These are phyloP conservation scores for Metschnikowia matae DNA, from an alignment of 805 yeast species.

Conservation along the genomic window DNA sequence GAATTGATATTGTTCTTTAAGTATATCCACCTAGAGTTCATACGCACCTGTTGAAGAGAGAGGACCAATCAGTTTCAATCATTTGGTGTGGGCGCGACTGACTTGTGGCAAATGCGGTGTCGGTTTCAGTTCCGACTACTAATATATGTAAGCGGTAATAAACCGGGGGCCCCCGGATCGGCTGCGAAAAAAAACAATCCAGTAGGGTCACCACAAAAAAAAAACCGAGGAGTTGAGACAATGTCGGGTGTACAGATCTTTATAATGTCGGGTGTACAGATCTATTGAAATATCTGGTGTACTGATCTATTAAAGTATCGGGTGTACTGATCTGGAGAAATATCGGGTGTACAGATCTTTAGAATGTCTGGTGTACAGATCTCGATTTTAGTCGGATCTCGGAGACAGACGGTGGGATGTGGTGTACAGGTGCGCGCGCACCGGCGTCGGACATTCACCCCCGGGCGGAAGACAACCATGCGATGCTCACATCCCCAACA, in stretches of 20 bases:
- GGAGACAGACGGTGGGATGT: not conserved
- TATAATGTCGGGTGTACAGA: not conserved
- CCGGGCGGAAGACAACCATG: constrained; percentile 33
- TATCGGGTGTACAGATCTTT: not conserved
- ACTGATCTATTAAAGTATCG: not conserved
- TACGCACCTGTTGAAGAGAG: no score
- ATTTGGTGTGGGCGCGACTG: no score
- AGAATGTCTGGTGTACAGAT: no score
- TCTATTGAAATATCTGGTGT: not conserved
- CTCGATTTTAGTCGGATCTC: no score
- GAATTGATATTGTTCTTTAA: no score
- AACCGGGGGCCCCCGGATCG: not conserved
- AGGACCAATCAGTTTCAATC: no score
- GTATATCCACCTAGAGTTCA: no score
- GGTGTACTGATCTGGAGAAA: not conserved
- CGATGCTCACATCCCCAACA: constrained; percentile 17
- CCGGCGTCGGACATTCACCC: constrained; percentile 19
- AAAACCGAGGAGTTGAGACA: not conserved
- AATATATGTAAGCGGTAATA: no score
- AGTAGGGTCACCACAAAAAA: no score
- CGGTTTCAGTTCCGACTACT: no score
- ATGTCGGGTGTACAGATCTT: not conserved
- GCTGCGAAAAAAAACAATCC: not conserved
- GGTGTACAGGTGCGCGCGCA: constrained; percentile 5
- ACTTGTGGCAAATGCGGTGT: no score